Evolutionary conservation across 441 rosid species (phyloP), one percentile per base, ranked within the genome.

Genomic region (Corymbia calophylla): DNA sequence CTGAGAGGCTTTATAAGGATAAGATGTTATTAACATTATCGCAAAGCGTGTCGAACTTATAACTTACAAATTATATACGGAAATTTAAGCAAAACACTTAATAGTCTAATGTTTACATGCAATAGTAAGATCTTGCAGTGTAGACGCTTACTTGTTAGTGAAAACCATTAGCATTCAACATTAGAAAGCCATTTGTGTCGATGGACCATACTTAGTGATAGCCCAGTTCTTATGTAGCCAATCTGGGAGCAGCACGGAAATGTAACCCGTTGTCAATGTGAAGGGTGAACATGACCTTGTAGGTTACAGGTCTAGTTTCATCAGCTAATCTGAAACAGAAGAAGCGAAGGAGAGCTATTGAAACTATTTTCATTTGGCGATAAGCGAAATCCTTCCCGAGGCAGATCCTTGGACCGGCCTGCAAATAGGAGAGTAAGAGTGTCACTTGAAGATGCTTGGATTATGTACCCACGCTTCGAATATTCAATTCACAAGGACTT

Each of bases 351-450:
- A 97, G 95, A 1, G 95, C 97, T 32, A 91, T 90, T 8, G 99
- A 88, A 7, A 94, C 90, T 77, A 97, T 97, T 93, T 97, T 97
- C 99, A 97, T 95, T 89, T 95, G 94, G 47, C 96, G 80, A 80
- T 93, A 94, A 14, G 97, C 96, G 29, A 94, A 95, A 81, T 94
- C 96, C 88, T 93, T 95, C 25, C 95, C 96, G 1, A 95, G 89
- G 82, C 97, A 95, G 21, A 91, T 92, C 25, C 95, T 89, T 29
- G 97, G 98, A 88, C 99, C 98, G 73, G 94, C 99, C 98, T 97
- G 92, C 87, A 91, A 48, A 49, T 29, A 56, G 19, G 68, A 56
- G 53, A 49, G 29, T 17, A 56, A 16, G 58, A 3, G n/a, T 19
- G 17, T n/a, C 48, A 21, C 2, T 15, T 15, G 27, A 11, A 8